Conservation (phyloP, 2,329 filamentous ascomycete species). For the Microthyrium microscopicum region DNA sequence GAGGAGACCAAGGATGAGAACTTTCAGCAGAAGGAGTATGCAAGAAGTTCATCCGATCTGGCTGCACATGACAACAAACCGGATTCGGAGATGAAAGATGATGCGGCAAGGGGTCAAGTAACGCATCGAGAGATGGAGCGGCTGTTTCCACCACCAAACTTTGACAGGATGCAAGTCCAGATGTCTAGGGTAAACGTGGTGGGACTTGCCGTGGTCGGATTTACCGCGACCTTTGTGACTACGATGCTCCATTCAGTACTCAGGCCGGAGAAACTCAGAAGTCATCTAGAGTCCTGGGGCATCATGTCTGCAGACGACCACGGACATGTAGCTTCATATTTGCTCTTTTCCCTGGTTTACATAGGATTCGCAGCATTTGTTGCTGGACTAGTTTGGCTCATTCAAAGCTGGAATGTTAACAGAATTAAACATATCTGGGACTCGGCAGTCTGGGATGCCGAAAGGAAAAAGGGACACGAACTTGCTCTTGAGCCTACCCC, state of each 20-base stretch:
- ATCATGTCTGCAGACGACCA: conserved; percentile 5
- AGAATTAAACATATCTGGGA: conserved; percentile 48
- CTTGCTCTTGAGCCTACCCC: conserved; percentile 32
- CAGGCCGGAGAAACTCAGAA: conserved; percentile 9
- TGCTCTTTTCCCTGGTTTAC: conserved; percentile 16
- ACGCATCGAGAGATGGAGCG: conserved; percentile 29
- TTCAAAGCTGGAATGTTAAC: conserved; percentile 44
- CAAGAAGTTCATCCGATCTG: no score
- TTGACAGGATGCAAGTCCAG: conserved; percentile 26
- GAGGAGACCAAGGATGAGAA: conserved; percentile 27
- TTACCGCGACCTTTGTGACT: no score
- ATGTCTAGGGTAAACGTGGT: conserved; percentile 26
- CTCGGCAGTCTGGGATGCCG: conserved; percentile 53
- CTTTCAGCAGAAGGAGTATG: no score
- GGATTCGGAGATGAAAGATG: conserved; percentile 28
- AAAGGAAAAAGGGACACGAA: conserved; percentile 35
- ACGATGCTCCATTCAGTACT: no score
- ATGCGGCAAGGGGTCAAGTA: conserved; percentile 24
- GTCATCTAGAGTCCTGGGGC: conserved; percentile 6
- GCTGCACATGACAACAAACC: conserved; percentile 15
- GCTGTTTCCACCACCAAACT: conserved; percentile 38
- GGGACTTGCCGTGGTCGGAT: conserved; percentile 23
- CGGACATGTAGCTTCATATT: conserved; percentile 11
- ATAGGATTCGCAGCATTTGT: conserved; percentile 12
- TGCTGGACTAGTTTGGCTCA: conserved; percentile 21